A percentile compares a stretch with the other conserved stretches of the same genome.
Conservation (phyloP, 192 early-diverging fungal genomes). For the Ramicandelaber brevisporus region DNA sequence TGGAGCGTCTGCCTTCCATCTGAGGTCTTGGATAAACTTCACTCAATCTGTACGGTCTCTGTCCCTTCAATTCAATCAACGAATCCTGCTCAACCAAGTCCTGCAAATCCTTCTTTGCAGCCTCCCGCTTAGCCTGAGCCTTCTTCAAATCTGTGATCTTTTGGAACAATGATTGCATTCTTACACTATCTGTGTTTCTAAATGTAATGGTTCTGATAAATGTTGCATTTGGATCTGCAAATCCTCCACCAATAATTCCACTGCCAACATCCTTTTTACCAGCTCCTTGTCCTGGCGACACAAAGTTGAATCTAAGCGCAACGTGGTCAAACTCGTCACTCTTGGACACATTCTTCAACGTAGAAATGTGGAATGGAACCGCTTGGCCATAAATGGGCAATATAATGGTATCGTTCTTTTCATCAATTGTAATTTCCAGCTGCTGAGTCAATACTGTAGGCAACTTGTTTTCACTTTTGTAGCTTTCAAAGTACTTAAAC, state of each 20-base stretch:
- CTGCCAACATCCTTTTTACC: slow-evolving; percentile 92
- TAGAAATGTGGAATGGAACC: slow-evolving; percentile 95
- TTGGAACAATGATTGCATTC: slow-evolving; percentile 63
- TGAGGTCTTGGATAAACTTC: slow-evolving; percentile 87
- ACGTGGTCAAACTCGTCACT: slow-evolving; percentile 79
- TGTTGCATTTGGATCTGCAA: slow-evolving; percentile 63
- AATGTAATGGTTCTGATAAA: slow-evolving; percentile 86
- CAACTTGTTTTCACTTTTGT: slow-evolving; percentile 65
- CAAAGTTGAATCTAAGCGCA: slow-evolving; percentile 81
- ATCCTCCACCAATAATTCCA: slow-evolving; percentile 47
- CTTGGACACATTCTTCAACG: slow-evolving; percentile 82
- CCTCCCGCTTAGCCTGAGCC: slow-evolving; percentile 72
- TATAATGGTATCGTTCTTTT: slow-evolving; percentile 61
- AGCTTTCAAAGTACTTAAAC: slow-evolving; percentile 86
- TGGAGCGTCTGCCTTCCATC: slow-evolving; percentile 66
- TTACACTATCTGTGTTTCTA: slow-evolving; percentile 55
- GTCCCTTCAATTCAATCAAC: slow-evolving; percentile 47
- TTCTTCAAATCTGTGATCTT: slow-evolving; percentile 83
- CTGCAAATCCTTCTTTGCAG: slow-evolving; percentile 83
- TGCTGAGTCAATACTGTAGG: slow-evolving; percentile 60
- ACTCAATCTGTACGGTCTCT: slow-evolving; percentile 44
- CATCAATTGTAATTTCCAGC: slow-evolving; percentile 74
- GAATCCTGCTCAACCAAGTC: slow-evolving; percentile 89
- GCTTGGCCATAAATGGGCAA: slow-evolving; percentile 87
- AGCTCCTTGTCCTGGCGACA: slow-evolving; percentile 75